These are phyloP conservation scores for Wallacemonas sp. DNA, from an alignment of 208 protist species.

Conservation along the genomic window DNA sequence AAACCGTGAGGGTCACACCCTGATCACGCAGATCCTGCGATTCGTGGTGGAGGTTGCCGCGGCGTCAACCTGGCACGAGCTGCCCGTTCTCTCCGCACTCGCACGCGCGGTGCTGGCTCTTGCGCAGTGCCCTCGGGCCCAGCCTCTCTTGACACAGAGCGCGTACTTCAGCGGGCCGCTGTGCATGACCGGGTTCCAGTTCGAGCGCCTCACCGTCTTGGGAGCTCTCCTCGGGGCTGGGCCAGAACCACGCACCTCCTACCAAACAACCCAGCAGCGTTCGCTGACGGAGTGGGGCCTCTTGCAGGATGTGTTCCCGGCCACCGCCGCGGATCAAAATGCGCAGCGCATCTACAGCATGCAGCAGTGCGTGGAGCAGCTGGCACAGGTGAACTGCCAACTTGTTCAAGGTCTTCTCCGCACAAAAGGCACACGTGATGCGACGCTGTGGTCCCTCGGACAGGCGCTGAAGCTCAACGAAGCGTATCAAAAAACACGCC, in stretches of 20 bases:
- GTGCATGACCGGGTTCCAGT: slow-evolving; percentile 46
- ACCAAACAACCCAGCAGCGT: slow-evolving; percentile 2
- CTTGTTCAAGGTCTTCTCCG: slow-evolving; percentile 63
- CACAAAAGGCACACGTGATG: slow-evolving; percentile 54
- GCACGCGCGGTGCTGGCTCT: slow-evolving; percentile 50
- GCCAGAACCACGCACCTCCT: slow-evolving; percentile 26
- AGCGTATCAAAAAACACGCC: slow-evolving; percentile 80
- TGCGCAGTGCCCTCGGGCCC: slow-evolving; percentile 34
- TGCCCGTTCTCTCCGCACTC: slow-evolving; percentile 40
- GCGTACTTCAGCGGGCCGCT: slow-evolving; percentile 55
- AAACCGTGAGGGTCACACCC: slow-evolving; percentile 31
- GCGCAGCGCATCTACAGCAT: slow-evolving; percentile 46
- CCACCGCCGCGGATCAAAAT: slow-evolving; percentile 36
- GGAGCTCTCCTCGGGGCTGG: slow-evolving; percentile 77
- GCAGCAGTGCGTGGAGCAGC: slow-evolving; percentile 42
- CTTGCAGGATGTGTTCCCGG: slow-evolving; percentile 37
- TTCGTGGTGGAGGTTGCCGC: slow-evolving; percentile 59
- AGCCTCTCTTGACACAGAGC: slow-evolving; percentile 48
- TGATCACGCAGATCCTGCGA: slow-evolving; percentile 72
- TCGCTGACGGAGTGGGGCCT: slow-evolving; percentile 1
- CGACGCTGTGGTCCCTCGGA: slow-evolving; percentile 69
- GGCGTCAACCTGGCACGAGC: slow-evolving; percentile 46
- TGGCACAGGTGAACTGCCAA: slow-evolving; percentile 49
- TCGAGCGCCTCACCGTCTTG: slow-evolving; percentile 72
- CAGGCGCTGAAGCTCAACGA: slow-evolving; percentile 71